Evolutionary conservation across 148 eudicot genomes (phyloP), one percentile per base, ranked within the genome.

Genomic region (Amaranthus hypochondriacus): DNA sequence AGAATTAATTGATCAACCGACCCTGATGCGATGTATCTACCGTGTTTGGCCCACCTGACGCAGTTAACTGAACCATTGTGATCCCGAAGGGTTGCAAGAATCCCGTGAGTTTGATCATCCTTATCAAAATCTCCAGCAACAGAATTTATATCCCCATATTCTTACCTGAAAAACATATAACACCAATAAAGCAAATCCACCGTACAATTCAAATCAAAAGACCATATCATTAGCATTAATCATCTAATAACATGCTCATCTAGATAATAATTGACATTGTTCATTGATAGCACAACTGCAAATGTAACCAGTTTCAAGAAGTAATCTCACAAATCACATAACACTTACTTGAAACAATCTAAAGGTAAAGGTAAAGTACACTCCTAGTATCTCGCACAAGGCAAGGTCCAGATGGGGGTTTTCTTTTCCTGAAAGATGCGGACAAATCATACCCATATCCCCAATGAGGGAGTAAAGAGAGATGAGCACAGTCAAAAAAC

Each of bases 41-140:
- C 93, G 69, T 95, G 99, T 77, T 86, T 95, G 10, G 96, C 96
- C 99, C 99, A 92, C 81, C 99, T 88, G 66, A 94, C 98, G 84
- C 98, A 94, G 59, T 94, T 94, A 15, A 94, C 98, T 65, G 98
- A 92, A 51, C 98, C 97, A 70, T 89, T 92, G 83, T 95, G 99
- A 74, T 92, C 99, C 14, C 96, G 89, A 56, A 95, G 91, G 52
- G 97, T 95, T 54, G 99, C 99, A 74, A 95, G 91, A 79, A 90
- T 89, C 71, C 85, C 81, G 49, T 87, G 84, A 44, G 83, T 74
- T 65, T 93, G 84, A 73, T 85, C 96, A 68, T 86, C 89, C 66
- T 82, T 71, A 68, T 71, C 88, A 48, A 74, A 60, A 57, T 88
- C 89, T 77, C 85, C 86, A 72, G 85, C 84, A 70, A 88, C 88